Evolutionary conservation across 2,329 filamentous ascomycete species (phyloP), one percentile per base, ranked within the genome.

Genomic region (Fusarium sp.): DNA sequence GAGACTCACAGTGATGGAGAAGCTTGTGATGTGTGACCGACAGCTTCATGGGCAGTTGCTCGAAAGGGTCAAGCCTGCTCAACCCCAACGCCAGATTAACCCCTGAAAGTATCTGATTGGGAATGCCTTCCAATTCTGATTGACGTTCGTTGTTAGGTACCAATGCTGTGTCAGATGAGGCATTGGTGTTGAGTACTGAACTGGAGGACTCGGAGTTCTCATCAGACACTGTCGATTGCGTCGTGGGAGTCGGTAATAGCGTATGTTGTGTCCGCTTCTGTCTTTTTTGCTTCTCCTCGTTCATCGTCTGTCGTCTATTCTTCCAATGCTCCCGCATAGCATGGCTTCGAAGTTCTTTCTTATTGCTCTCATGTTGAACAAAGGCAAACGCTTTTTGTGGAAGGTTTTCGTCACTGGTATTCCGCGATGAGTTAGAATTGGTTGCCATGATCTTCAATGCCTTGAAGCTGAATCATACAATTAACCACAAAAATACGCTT

Each of bases 251-350:
- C 12, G 59, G 62, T 0, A 48, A 31, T 10, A 65, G 48, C 5
- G 25, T 16, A 37, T 54, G 41, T 14, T 55, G 33, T 66, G 4
- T 54, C 7, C 33, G 76, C 77, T 48, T 56, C 41, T 60, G 45
- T 60, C 33, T 19, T 46, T 58, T 52, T 29, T 60, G 60, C 35
- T 63, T 59, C n/a, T 42, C 51, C 18, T 55, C 49, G 8, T 54
- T 54, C 14, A 54, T 70, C 45, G 39, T 61, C 3, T 62, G 65
- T n/a, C 76, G 76, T 33, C 80, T 75, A 44, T 77, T 73, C 55
- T 76, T 78, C 81, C 81, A 82, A 59, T 82, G 78, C 60, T 79
- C 79, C 7, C 78, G 71, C 80, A 82, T 82, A 18, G 80, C 80
- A 79, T 82, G 80, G 63, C 79, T 82, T 35, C 62, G 62, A 27